Evolutionary conservation across 495 filamentous ascomycete species (phyloP).

Genomic region (Xylaria telfairii): DNA sequence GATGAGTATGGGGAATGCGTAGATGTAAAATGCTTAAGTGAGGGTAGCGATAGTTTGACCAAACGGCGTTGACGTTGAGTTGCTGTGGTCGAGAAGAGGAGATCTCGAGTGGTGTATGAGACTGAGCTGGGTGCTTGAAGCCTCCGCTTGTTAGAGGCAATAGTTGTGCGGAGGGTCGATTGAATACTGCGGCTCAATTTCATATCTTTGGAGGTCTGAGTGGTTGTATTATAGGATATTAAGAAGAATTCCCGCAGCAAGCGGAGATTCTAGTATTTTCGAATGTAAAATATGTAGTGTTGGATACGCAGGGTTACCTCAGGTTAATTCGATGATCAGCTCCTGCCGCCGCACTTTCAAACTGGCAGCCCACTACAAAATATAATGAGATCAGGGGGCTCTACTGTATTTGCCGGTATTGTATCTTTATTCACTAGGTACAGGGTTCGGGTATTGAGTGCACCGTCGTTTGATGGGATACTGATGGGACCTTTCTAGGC

Average conservation of each 20-base stretch:
- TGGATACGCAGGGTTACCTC: background rate
- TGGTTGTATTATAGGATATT: background rate
- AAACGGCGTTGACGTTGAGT: background rate
- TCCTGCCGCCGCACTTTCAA: background rate
- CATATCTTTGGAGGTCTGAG: constrained; percentile 7
- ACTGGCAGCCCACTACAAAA: background rate
- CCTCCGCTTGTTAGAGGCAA: background rate
- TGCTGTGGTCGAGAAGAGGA: background rate
- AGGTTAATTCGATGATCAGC: background rate
- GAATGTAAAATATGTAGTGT: background rate
- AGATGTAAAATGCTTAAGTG: background rate
- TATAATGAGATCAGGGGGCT: background rate
- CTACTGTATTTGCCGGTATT: background rate
- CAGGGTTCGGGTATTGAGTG: background rate
- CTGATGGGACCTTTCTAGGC: constrained; percentile 10
- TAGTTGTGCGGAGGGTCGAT: background rate
- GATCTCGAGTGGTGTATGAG: background rate
- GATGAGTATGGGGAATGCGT: background rate
- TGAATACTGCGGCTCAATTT: constrained; percentile 4
- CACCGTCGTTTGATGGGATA: background rate
- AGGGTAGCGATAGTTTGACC: background rate
- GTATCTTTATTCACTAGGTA: background rate
- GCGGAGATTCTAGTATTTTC: constrained; percentile 5
- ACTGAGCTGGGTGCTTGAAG: constrained; percentile 2
- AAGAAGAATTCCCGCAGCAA: background rate